A percentile compares a stretch with the other conserved stretches of the same genome.
Conservation (phyloP, 1,284 basidiomycete species). For the Quambalaria eucalypti region DNA sequence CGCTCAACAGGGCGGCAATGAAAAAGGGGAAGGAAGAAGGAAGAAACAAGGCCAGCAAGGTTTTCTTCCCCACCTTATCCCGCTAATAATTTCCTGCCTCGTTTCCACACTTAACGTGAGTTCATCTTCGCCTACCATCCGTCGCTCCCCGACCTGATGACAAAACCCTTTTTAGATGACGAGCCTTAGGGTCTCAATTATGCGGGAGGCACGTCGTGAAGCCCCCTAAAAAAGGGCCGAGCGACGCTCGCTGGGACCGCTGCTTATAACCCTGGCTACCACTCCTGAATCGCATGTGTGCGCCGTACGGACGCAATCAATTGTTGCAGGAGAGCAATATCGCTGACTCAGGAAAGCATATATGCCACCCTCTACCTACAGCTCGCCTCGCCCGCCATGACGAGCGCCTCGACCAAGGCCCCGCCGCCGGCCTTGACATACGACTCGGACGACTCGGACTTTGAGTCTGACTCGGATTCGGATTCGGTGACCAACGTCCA, state of each 20-base stretch:
- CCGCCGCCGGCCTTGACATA: background rate
- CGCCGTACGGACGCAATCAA: background rate
- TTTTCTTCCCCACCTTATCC: too few species aligned
- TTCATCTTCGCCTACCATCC: too few species aligned
- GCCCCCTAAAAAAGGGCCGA: background rate
- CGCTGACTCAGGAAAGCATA: background rate
- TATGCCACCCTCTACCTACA: background rate
- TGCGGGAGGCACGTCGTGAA: background rate
- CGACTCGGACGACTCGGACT: slow-evolving; percentile 1
- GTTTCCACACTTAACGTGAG: too few species aligned
- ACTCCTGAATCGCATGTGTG: background rate
- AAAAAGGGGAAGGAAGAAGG: too few species aligned
- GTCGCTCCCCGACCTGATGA: background rate
- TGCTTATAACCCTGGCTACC: slow-evolving; percentile 1
- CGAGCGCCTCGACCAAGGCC: background rate
- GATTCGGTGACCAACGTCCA: slow-evolving; percentile 29
- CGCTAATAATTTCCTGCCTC: background rate
- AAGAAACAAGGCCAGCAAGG: too few species aligned
- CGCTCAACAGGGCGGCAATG: too few species aligned
- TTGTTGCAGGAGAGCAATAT: background rate
- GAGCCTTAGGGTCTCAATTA: background rate
- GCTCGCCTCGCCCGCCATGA: background rate
- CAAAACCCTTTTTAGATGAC: slow-evolving; percentile 2
- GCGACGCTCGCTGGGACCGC: background rate
- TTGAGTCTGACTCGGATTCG: slow-evolving; percentile 15